These are phyloP conservation scores for Aureobasidium sp. DNA, from an alignment of 2,329 filamentous ascomycete species.

Conservation along the genomic window DNA sequence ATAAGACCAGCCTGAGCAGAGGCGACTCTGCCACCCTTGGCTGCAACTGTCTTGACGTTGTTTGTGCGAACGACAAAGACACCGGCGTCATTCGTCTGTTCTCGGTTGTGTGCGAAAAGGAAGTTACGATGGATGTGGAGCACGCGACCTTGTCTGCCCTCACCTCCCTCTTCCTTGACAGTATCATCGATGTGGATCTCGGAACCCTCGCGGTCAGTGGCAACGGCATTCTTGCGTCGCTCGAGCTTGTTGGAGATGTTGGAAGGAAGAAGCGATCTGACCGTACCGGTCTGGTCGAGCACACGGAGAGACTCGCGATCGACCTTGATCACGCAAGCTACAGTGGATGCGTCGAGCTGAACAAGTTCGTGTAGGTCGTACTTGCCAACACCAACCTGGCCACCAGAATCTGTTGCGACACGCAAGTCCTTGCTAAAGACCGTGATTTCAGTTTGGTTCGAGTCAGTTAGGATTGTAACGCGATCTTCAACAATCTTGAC, in stretches of 20 bases:
- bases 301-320: constrained; percentile 88
- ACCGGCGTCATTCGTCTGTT: constrained; percentile 77
- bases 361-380: constrained; percentile 91
- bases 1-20: constrained; percentile 70
- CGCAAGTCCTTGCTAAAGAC: constrained; percentile 97
- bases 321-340: constrained; percentile 89
- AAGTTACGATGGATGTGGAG: constrained; percentile 91
- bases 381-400: constrained; percentile 75
- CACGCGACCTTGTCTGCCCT: constrained; percentile 79
- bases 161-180: constrained; percentile 82
- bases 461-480: constrained; percentile 87
- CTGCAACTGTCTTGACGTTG: constrained; percentile 85
- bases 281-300: constrained; percentile 81
- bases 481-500: constrained; percentile 88
- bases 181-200: constrained; percentile 90
- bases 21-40: constrained; percentile 78
- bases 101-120: constrained; percentile 80
- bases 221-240: constrained; percentile 69
- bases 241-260: constrained; percentile 87
- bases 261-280: constrained; percentile 76
- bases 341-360: constrained; percentile 85
- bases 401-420: constrained; percentile 86
- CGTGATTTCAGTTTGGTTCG: constrained; percentile 86
- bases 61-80: constrained; percentile 81
- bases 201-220: constrained; percentile 85